A percentile compares a stretch with the other conserved stretches of the same genome.
Evolutionary conservation across 352 stramenopile genomes (phyloP).

Genomic region (Phytophthora lateralis): DNA sequence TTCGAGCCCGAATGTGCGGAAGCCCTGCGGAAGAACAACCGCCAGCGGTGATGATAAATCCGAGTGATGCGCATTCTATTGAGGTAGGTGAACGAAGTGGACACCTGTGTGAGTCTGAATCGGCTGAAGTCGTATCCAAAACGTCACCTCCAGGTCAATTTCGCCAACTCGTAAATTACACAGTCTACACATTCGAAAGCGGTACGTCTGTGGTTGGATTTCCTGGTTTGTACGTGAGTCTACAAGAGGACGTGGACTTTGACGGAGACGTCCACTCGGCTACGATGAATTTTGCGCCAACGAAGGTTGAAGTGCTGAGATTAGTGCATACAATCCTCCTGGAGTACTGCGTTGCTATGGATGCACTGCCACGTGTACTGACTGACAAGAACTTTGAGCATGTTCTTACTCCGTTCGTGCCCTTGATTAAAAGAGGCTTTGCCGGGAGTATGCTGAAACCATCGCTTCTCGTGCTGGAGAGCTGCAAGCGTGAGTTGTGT

Average conservation of each 20-base stretch:
- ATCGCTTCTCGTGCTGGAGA: slow-evolving; percentile 34
- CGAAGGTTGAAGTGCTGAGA: slow-evolving; percentile 45
- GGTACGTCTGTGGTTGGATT: not conserved
- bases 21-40: not conserved
- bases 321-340: slow-evolving; percentile 46
- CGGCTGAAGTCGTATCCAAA: not conserved
- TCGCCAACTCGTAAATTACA: slow-evolving; percentile 11
- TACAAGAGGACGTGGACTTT: slow-evolving; percentile 33
- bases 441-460: slow-evolving; percentile 28
- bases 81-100: not conserved
- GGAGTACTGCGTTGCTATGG: slow-evolving; percentile 53
- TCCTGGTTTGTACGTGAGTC: slow-evolving; percentile 29
- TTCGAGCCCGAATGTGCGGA: slow-evolving; percentile 48
- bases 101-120: slow-evolving; percentile 4
- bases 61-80: not conserved
- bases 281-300: slow-evolving; percentile 33
- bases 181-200: slow-evolving; percentile 1
- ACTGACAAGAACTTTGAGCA: slow-evolving; percentile 35
- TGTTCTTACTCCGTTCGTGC: slow-evolving; percentile 51
- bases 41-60: not conserved
- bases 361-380: slow-evolving; percentile 41
- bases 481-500: slow-evolving; percentile 20
- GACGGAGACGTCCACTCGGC: slow-evolving; percentile 23
- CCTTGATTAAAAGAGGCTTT: slow-evolving; percentile 30
- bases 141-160: not conserved